Percentiles rank a stretch among this genome's conserved stretches.
These are phyloP conservation scores for Rhizopogon vulgaris DNA, from an alignment of 768 basidiomycete genomes.

Conservation along the genomic window DNA sequence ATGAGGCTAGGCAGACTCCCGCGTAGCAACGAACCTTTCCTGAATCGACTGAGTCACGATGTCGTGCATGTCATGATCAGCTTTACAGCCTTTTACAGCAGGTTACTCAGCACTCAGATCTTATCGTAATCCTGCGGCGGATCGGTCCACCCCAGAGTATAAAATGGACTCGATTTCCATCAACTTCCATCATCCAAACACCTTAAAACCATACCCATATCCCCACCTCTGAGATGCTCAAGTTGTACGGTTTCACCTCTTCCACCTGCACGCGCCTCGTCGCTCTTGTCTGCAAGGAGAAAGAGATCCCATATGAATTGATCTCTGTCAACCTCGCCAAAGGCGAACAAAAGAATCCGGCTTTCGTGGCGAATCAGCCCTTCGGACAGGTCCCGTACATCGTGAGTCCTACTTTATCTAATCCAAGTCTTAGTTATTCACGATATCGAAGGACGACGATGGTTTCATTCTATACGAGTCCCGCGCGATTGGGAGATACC, in stretches of 20 bases:
- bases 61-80: no score
- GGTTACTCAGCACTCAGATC: neutral
- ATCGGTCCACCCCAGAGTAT: neutral
- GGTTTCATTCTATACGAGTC: conserved; percentile 59
- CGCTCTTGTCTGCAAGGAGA: conserved; percentile 46
- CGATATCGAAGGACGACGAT: conserved; percentile 41
- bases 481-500: conserved; percentile 56
- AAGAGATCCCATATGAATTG: conserved; percentile 50
- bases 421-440: no score
- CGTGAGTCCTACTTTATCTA: conserved; percentile 11
- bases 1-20: no score
- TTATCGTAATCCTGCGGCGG: neutral
- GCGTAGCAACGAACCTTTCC: neutral
- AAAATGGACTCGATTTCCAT: neutral
- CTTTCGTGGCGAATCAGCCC: conserved; percentile 46
- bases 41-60: no score
- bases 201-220: neutral
- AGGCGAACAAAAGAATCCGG: conserved; percentile 40
- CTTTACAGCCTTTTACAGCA: no score
- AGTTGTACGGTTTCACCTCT: conserved; percentile 23
- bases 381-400: conserved; percentile 49
- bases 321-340: conserved; percentile 36
- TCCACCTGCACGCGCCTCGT: conserved; percentile 51
- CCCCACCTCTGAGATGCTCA: conserved; percentile 22
- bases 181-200: neutral